Base-by-base conservation (phyloP, 2,329 filamentous ascomycete species). In the Teratosphaeriaceae sp. region DNA sequence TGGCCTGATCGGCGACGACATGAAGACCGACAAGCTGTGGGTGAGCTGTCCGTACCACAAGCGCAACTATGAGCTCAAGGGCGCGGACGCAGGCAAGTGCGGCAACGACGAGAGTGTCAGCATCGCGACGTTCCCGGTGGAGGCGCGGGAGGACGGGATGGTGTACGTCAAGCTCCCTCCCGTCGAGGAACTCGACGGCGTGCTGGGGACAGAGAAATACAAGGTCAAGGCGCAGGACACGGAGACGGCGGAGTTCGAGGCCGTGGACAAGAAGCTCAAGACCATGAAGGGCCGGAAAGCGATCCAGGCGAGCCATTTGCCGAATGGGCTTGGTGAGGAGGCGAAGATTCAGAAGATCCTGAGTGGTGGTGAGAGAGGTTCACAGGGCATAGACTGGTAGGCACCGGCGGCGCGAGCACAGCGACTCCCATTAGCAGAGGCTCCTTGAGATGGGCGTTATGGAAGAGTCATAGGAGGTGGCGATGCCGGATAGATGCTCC, bases 31-130 rank as follows among this genome's bases (percentile, higher is more conserved):
- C 48, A 81, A 80, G 46, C 80, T 88, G n/a, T 94, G 84, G 82
- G 78, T 95, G 15, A 87, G 82, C 1, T 95, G 88, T 59, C 88
- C 88, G 0, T 80, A 84, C 64, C 88, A 94, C 71, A 95, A 95
- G 71, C 80, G 87, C 52, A 94, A 94, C 68, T 95, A 84, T 63
- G 80, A 87, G 59, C 78, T 94, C 33, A 74, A 73, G 29, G 81
- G 80, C 31, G 69, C 73, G 23, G 68, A 79, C 39, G 75, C 78
- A 0, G 87, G 88, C 1, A 72, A 76, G 15, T 94, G 88, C 66
- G 78, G 75, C 40, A 90, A 83, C 59, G 88, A 94, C 62, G 72
- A 76, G 24, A 72, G 72, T 15, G 73, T 92, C 50, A 88, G 82
- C 53, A 89, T 95, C 56, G 87, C 88, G 3, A 89, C 84, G 0